Evolutionary conservation across 306 rosid genomes (phyloP), one percentile per base, ranked within the genome.

Genomic region (Ormosia emarginata): DNA sequence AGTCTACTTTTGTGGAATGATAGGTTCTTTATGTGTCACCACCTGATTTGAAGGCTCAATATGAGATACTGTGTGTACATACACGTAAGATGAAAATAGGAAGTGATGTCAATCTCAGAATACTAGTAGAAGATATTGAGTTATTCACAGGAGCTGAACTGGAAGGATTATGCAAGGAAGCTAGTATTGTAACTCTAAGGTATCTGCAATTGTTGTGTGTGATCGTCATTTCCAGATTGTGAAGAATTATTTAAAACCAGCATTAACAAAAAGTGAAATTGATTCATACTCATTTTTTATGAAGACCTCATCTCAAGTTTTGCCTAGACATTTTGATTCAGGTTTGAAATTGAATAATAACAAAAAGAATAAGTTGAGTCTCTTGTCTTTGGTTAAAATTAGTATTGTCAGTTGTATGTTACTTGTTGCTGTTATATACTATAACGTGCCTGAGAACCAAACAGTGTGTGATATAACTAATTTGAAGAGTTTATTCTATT

Each of bases 81-180:
- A 90, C 98, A 11, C 91, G 92, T 11, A 79, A 83, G 50, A 93
- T 91, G 96, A 90, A 70, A 74, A 53, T 86, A 5, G 90, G 84
- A 29, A 67, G 67, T 2, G 96, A 90, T 47, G 96, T 95, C 50
- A 82, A 93, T 88, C 93, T 95, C 67, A 81, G 84, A 79, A 68
- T 50, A 71, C 83, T 93, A 79, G 96, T 98, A 50, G 92, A 84
- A 86, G 90, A 89, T 18, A 90, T 98, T 0, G 96, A 95, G 65
- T 90, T 82, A 59, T 93, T 93, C 88, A 93, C 99, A 3, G 99
- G 99, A 36, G 98, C 99, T 4, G 99, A 95, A 76, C 87, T 95
- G 30, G 94, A 90, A 80, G 93, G 95, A 18, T 77, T 95, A 34
- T 95, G 99, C 85, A 86, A 74, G 83, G 98, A 93, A 90, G 97